Evolutionary conservation across 805 yeast species (phyloP).

Genomic region (Soucietia sequanensis): DNA sequence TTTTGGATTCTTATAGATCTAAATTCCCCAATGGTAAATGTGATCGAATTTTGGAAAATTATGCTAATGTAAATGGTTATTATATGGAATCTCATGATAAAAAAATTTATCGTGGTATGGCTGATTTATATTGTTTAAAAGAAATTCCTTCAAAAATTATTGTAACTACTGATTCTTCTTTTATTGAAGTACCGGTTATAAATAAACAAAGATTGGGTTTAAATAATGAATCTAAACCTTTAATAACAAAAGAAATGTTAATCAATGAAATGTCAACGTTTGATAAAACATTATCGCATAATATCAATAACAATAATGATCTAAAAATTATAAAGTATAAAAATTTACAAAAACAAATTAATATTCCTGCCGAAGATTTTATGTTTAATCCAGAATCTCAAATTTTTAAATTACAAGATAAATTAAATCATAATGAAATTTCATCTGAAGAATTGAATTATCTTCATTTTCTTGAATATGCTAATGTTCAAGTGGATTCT

Average conservation of each 20-base stretch:
- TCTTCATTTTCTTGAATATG: constrained; percentile 27
- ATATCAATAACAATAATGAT: not conserved
- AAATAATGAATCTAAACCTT: not conserved
- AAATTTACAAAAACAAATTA: constrained; percentile 10
- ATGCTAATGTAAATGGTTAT: constrained; percentile 30
- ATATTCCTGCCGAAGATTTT: constrained; percentile 24
- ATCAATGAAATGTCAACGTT: not conserved
- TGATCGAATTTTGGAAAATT: constrained; percentile 15
- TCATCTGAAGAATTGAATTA: constrained; percentile 18
- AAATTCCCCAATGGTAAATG: constrained; percentile 20
- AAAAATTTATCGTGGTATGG: constrained; percentile 33
- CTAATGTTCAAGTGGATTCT: constrained; percentile 17
- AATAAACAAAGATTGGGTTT: constrained; percentile 16
- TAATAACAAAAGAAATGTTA: not conserved
- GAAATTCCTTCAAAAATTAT: constrained; percentile 26
- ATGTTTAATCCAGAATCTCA: constrained; percentile 28
- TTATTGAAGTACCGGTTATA: constrained; percentile 27
- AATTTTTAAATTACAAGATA: constrained; percentile 21
- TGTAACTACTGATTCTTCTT: constrained; percentile 22
- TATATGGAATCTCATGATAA: constrained; percentile 31
- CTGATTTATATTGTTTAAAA: constrained; percentile 29
- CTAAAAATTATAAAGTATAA: constrained; percentile 6
- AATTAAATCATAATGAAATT: constrained; percentile 11
- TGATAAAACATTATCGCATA: not conserved
- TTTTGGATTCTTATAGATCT: constrained; percentile 16